Evolutionary conservation across 257 asterid species (phyloP).

Genomic region (Cynanchum wilfordii): DNA sequence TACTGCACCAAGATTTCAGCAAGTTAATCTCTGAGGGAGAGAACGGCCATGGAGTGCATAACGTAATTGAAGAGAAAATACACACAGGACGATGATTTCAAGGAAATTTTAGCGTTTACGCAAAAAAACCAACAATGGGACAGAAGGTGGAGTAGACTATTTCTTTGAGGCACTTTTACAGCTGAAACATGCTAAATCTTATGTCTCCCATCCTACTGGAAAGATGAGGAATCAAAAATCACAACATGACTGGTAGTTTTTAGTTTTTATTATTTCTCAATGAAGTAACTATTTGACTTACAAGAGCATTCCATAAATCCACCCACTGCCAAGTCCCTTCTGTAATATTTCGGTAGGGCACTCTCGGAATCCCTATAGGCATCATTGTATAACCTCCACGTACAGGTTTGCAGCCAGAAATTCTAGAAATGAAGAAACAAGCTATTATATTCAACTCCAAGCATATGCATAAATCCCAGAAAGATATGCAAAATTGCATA

Average conservation of each 20-base stretch:
- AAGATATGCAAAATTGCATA: not conserved
- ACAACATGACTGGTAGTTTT: not conserved
- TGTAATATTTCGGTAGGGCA: slow-evolving; percentile 64
- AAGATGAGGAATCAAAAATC: slow-evolving; percentile 4
- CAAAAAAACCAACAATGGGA: not conserved
- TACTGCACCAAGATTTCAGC: slow-evolving; percentile 49
- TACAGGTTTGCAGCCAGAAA: slow-evolving; percentile 38
- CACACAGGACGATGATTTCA: not conserved
- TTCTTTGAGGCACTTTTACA: not conserved
- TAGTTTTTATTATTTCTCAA: not conserved
- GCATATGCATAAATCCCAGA: not conserved
- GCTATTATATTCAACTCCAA: slow-evolving; percentile 4
- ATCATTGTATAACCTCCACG: slow-evolving; percentile 71
- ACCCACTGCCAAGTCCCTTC: slow-evolving; percentile 93
- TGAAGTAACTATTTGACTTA: slow-evolving; percentile 33
- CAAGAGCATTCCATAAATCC: slow-evolving; percentile 96
- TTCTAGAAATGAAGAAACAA: slow-evolving; percentile 31
- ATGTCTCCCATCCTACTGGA: not conserved
- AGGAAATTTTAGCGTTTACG: not conserved
- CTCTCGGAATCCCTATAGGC: slow-evolving; percentile 92
- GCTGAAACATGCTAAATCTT: not conserved
- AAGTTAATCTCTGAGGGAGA: slow-evolving; percentile 6
- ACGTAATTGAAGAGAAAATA: not conserved
- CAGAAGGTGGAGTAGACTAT: not conserved
- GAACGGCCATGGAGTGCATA: not conserved